A percentile compares a stretch with the other conserved stretches of the same genome.
Conservation (phyloP, 371 early-diverging fungal species). For the Parasitella parasitica region DNA sequence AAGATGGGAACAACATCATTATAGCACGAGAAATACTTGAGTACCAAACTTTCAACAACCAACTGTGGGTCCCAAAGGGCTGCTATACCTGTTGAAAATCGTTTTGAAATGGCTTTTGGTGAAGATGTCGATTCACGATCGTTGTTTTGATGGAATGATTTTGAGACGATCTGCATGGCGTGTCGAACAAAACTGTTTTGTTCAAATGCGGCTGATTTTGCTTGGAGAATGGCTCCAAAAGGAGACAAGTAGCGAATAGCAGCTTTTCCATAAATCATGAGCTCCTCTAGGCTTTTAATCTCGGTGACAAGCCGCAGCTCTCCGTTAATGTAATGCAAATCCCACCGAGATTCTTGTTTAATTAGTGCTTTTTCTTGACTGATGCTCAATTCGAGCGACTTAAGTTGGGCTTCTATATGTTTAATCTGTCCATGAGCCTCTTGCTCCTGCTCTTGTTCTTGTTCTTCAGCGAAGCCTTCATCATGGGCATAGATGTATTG, state of each 20-base stretch:
- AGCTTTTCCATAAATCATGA: slow-evolving; percentile 8
- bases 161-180: background rate
- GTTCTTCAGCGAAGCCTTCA: background rate
- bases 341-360: slow-evolving; percentile 12
- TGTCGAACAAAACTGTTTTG: background rate
- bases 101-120: background rate
- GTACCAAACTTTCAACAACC: background rate
- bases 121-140: background rate
- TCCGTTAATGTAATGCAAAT: background rate
- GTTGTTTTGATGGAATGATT: background rate
- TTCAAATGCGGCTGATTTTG: background rate
- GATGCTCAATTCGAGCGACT: slow-evolving; percentile 3
- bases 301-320: slow-evolving; percentile 1
- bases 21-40: slow-evolving; percentile 12
- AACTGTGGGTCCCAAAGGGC: background rate
- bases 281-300: slow-evolving; percentile 12
- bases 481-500: background rate
- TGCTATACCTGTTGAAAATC: background rate
- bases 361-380: background rate
- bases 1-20: slow-evolving; percentile 4
- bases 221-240: slow-evolving; percentile 10
- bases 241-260: slow-evolving; percentile 19
- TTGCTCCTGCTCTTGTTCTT: slow-evolving; percentile 12
- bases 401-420: slow-evolving; percentile 2
- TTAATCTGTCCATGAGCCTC: slow-evolving; percentile 3